Evolutionary conservation across 169 alveolate species (phyloP).

Genomic region (Plasmodium yoelii): DNA sequence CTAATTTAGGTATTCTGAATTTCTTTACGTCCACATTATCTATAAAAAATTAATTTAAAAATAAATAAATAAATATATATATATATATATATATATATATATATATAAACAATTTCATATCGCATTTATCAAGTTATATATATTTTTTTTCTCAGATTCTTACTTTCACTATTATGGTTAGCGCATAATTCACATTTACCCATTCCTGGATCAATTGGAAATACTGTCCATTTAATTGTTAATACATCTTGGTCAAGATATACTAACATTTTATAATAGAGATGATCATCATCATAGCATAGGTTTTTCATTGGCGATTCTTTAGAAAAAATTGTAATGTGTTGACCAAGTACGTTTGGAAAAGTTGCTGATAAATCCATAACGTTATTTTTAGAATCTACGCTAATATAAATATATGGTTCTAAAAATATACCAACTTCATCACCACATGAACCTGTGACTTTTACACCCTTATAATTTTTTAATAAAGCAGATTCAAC

Average conservation of each 20-base stretch:
- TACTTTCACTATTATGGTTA: background rate
- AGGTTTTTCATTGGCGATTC: too few species aligned
- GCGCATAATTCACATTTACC: background rate
- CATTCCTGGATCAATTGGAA: background rate
- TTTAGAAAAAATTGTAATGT: too few species aligned
- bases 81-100: too few species aligned
- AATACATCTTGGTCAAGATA: background rate
- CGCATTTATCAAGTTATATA: background rate
- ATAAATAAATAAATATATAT: too few species aligned
- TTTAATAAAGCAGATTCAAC: conserved; percentile 12
- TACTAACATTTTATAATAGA: background rate
- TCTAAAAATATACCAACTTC: conserved; percentile 18
- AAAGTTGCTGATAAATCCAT: conserved; percentile 1
- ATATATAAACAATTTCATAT: background rate
- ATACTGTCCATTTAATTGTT: conserved; percentile 5
- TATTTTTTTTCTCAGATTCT: background rate
- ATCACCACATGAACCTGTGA: conserved; percentile 31
- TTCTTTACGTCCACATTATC: conserved; percentile 3
- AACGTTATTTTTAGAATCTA: background rate
- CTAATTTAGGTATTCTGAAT: background rate
- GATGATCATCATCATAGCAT: background rate
- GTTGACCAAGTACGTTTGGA: too few species aligned
- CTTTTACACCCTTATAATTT: conserved; percentile 7
- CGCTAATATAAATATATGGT: conserved; percentile 3
- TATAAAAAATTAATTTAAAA: background rate